A percentile compares a stretch with the other conserved stretches of the same genome.
Conservation (phyloP, 2,329 filamentous ascomycete genomes). For the Knoxdaviesia capensis region DNA sequence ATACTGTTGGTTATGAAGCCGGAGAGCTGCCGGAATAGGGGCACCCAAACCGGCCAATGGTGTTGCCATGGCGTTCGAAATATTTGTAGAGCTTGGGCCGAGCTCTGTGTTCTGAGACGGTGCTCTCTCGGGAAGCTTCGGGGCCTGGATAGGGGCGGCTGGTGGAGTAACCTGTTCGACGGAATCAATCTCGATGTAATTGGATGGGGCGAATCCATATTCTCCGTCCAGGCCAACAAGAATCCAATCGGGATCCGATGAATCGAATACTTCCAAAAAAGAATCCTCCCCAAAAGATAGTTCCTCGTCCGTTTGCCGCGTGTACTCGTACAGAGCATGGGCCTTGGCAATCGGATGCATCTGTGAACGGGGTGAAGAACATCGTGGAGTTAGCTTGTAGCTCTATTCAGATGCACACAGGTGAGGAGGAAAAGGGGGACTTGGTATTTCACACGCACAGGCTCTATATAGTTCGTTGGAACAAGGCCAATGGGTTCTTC, state of each 20-base stretch:
- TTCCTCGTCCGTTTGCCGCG: slow-evolving; percentile 92
- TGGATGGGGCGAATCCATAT: slow-evolving; percentile 86
- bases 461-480: slow-evolving; percentile 86
- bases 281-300: slow-evolving; percentile 87
- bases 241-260: slow-evolving; percentile 89
- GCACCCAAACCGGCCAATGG: too few relatives aligned
- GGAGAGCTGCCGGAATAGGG: too few relatives aligned
- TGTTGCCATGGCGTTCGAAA: too few relatives aligned
- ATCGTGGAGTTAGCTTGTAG: slow-evolving; percentile 22
- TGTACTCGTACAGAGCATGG: slow-evolving; percentile 95
- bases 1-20: too few relatives aligned
- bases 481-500: slow-evolving; percentile 82
- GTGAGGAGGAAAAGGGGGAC: background rate
- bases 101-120: background rate
- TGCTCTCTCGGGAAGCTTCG: background rate
- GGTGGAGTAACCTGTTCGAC: too few relatives aligned
- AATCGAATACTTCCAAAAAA: slow-evolving; percentile 67
- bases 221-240: slow-evolving; percentile 68
- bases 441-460: slow-evolving; percentile 30
- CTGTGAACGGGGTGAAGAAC: too few relatives aligned
- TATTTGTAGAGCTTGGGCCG: too few relatives aligned
- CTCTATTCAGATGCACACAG: slow-evolving; percentile 20
- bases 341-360: slow-evolving; percentile 23
- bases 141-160: background rate
- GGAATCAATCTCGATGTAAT: slow-evolving; percentile 61